Conservation (phyloP, 345 rosid species). For the Psidium friedrichsthalianum region DNA sequence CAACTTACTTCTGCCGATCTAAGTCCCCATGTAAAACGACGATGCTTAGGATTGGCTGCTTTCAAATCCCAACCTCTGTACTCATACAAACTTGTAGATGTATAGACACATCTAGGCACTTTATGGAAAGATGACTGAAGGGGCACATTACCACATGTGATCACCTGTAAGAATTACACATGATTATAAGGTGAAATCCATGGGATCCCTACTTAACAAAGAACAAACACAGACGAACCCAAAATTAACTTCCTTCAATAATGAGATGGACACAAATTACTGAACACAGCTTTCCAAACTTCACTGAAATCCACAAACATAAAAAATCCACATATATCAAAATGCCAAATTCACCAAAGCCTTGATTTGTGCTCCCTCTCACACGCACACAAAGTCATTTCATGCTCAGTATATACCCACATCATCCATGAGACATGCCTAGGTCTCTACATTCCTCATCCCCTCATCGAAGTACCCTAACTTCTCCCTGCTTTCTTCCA, state of each 20-base stretch:
- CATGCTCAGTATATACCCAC: too few species aligned
- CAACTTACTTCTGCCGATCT: constrained; percentile 72
- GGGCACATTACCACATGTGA: constrained; percentile 95
- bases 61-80: constrained; percentile 96
- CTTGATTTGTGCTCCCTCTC: background rate
- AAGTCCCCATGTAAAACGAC: constrained; percentile 86
- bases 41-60: constrained; percentile 83
- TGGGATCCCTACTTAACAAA: background rate
- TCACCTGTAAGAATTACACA: constrained; percentile 42
- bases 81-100: constrained; percentile 89
- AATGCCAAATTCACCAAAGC: background rate
- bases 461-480: background rate
- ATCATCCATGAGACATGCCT: background rate
- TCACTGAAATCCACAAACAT: background rate
- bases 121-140: constrained; percentile 96
- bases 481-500: background rate
- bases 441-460: background rate
- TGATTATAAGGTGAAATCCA: background rate
- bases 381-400: too few species aligned
- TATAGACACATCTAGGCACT: constrained; percentile 94
- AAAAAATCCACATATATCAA: background rate
- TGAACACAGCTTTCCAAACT: background rate
- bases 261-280: background rate
- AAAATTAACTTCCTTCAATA: background rate
- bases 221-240: background rate